Percentiles rank a stretch among this genome's conserved stretches.
Conservation (phyloP, 371 early-diverging fungal species). For the Rhizopus delemar region DNA sequence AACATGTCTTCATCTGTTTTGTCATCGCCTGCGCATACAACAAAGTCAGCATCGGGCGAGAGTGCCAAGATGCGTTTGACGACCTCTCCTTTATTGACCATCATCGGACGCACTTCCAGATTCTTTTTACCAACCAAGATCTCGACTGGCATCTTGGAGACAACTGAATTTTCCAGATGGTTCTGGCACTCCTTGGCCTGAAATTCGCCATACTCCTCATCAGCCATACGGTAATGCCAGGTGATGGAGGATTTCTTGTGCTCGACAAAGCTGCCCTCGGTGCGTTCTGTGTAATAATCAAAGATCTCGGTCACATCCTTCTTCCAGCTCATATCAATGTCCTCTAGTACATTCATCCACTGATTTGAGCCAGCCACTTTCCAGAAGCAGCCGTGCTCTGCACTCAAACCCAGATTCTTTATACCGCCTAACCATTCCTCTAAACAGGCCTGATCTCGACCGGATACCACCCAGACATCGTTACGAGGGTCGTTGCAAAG, state of each 20-base stretch:
- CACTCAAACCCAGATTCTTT: conserved; percentile 85
- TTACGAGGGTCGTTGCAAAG: conserved; percentile 79
- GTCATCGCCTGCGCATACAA: conserved; percentile 90
- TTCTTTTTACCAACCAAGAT: conserved; percentile 93
- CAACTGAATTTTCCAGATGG: conserved; percentile 89
- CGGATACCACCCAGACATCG: conserved; percentile 92
- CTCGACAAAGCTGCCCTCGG: conserved; percentile 93
- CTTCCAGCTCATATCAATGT: conserved; percentile 88
- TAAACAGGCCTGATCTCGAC: conserved; percentile 80
- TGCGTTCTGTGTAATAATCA: conserved; percentile 93
- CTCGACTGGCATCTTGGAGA: conserved; percentile 29
- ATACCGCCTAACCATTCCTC: conserved; percentile 83
- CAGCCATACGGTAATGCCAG: conserved; percentile 93
- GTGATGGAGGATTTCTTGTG: conserved; percentile 88
- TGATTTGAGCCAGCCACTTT: conserved; percentile 54
- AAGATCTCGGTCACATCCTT: conserved; percentile 90
- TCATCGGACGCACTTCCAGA: conserved; percentile 89
- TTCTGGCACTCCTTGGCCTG: conserved; percentile 83
- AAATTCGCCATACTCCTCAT: conserved; percentile 84
- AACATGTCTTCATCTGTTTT: conserved; percentile 92
- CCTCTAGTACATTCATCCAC: conserved; percentile 89
- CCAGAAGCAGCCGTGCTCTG: conserved; percentile 97
- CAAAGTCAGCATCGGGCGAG: conserved; percentile 59
- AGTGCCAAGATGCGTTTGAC: conserved; percentile 81
- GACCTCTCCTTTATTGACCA: conserved; percentile 88